Evolutionary conservation across 2,329 filamentous ascomycete genomes (phyloP).

Genomic region (Exutisphaerella laricina): DNA sequence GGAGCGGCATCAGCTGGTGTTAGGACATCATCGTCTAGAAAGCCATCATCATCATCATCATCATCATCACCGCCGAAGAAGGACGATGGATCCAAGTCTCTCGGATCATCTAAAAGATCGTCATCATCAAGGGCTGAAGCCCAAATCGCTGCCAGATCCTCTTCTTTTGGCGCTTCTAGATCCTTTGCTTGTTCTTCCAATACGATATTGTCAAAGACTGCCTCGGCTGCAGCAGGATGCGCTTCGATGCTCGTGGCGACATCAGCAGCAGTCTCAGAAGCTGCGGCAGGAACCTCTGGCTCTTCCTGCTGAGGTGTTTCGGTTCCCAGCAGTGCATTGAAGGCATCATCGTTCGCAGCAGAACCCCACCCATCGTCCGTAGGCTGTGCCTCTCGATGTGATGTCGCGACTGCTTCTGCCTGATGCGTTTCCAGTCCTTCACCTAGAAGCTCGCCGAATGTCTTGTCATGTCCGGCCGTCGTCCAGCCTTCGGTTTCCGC

Average conservation of each 20-base stretch:
- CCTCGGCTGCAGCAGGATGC: too few relatives aligned
- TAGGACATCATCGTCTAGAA: constrained; percentile 62
- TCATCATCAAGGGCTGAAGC: constrained; percentile 73
- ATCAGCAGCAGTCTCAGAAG: too few relatives aligned
- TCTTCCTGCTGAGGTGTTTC: too few relatives aligned
- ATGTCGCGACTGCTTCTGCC: background rate
- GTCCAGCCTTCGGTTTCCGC: constrained; percentile 24
- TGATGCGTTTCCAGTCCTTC: constrained; percentile 5
- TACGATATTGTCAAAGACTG: too few relatives aligned
- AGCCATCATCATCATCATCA: constrained; percentile 78
- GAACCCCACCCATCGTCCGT: constrained; percentile 14
- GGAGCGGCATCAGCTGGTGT: constrained; percentile 8
- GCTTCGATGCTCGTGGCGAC: too few relatives aligned
- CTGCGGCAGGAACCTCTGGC: too few relatives aligned
- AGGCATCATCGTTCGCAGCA: constrained; percentile 20
- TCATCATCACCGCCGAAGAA: constrained; percentile 81
- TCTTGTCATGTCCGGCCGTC: constrained; percentile 28
- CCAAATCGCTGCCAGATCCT: constrained; percentile 76
- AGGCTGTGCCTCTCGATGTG: constrained; percentile 1
- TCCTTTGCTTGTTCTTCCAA: too few relatives aligned
- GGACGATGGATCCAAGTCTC: constrained; percentile 53
- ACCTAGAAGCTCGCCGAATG: constrained; percentile 30
- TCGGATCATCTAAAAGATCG: constrained; percentile 33
- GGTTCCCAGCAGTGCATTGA: constrained; percentile 18
- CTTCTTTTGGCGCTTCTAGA: constrained; percentile 33